Base-by-base conservation (phyloP, 2,329 filamentous ascomycete genomes). In the Cercospora brassicicola region DNA sequence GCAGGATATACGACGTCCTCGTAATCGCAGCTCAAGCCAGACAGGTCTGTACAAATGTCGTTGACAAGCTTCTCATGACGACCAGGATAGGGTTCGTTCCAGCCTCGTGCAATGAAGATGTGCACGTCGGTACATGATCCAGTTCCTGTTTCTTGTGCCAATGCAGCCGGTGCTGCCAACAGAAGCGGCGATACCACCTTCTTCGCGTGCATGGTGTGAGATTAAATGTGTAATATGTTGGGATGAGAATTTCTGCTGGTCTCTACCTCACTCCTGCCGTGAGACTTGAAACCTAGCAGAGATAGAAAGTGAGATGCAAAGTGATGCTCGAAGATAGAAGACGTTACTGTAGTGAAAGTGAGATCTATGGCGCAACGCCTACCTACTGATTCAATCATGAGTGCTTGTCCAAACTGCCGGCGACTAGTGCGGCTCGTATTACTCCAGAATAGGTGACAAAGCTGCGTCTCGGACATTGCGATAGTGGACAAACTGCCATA, bases 91-190 rank as follows among this genome's bases (percentile, higher is more conserved):
- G 65, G 63, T 66, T 73, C 71, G 64, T 74, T 73, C 71, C 71
- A 73, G 45, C 72, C 72, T 60, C 67, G 68, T 45, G 67, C 64
- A 4, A 74, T 56, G 68, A 74, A 73, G 59, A 74, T 69, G 62
- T 73, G 71, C 1, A 72, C 68, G 26, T 74, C 72, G 15, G 63
- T 69, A 45, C 72, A 74, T 5, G 68, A 68, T 28, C 67, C 67
- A 20, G 68, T 60, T 56, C 71, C 71, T 39, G 64, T 67, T 51
- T 65, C 65, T 13, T 65, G 64, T 3, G 66, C 65, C 10, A 68
- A n/a, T 13, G 59, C 51, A 11, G 61, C 48, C 15, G 71, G 66
- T 7, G 67, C 64, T 42, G 69, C 66, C 56, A 71, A 31, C 18
- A 71, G 23, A 57, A 67, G 55, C 20, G 67, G 60, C 65, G 71